Conservation (phyloP, 345 rosid species). For the Populus deltoides region DNA sequence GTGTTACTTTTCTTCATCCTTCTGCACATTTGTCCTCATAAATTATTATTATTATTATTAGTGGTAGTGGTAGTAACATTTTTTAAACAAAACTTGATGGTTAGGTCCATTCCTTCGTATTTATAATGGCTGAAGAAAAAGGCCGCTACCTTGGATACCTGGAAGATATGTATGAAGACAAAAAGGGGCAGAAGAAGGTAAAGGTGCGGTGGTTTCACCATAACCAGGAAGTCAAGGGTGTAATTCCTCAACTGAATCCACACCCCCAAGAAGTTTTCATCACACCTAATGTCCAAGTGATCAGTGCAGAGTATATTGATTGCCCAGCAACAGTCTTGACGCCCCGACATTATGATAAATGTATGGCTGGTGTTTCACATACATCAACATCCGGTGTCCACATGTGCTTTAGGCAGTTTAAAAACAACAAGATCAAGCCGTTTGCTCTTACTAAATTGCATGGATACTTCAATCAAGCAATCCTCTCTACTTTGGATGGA, state of each 20-base stretch:
- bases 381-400: conserved; percentile 58
- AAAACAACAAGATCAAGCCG: conserved; percentile 69
- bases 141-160: conserved; percentile 78
- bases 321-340: conserved; percentile 84
- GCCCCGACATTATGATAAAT: conserved; percentile 71
- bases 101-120: conserved; percentile 87
- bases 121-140: conserved; percentile 86
- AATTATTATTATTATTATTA: conserved; percentile 16
- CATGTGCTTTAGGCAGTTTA: conserved; percentile 81
- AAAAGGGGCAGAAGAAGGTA: conserved; percentile 85
- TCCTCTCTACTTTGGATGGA: conserved; percentile 58
- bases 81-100: neutral
- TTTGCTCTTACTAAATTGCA: conserved; percentile 80
- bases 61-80: conserved; percentile 9
- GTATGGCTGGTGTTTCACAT: conserved; percentile 58
- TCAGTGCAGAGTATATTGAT: conserved; percentile 94
- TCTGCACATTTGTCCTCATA: neutral
- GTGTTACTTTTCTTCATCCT: neutral
- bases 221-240: conserved; percentile 82
- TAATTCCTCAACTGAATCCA: conserved; percentile 58
- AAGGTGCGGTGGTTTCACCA: conserved; percentile 97
- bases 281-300: conserved; percentile 87
- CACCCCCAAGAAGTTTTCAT: conserved; percentile 94
- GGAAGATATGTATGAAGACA: conserved; percentile 99
- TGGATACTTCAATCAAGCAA: conserved; percentile 81